Evolutionary conservation across 2,329 filamentous ascomycete genomes (phyloP), one percentile per base, ranked within the genome.

Genomic region (Proliferodiscus dingleyae): DNA sequence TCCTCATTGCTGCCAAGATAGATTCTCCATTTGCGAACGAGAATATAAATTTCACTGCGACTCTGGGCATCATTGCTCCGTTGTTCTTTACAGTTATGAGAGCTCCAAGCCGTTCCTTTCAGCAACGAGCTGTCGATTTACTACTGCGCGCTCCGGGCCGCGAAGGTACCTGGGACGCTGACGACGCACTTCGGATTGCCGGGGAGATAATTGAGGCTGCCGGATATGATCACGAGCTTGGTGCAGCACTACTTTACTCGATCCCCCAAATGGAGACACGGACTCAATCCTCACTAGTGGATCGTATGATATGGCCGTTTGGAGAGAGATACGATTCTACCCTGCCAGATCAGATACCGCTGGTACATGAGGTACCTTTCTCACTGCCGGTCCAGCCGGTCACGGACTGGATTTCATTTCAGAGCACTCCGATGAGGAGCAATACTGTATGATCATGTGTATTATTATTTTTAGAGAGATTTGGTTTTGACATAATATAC

Each of bases 131-230:
- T 3, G 43, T 54, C 4, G 43, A 53, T 13, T 39, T 62, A 3
- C 47, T 62, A 7, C 36, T 40, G 8, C 46, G 45, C 24, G 45
- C 50, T 2, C 55, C 52, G 4, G 55, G 59, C 26, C 36, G 55
- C 33, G 60, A 62, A 51, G 60, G 60, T 3, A 54, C 56, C 47
- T 62, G 60, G 59, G 55, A 61, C 43, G 51, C 53, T 2, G 46
- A 52, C 8, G 50, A 56, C 37, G 56, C 54, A 10, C 41, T 52
- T 19, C 42, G 43, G 10, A 51, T 57, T 4, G 55, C 53, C 13
- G 50, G 38, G 8, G 39, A 46, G 13, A 47, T 45, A 9, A 22
- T 49, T 11, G 43, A 36, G 22, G 43, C 43, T 19, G 41, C 44
- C 19, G 46, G 45, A 28, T 36, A 49, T 15, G 40, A 44, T 21